These are phyloP conservation scores for Oryza brachyantha DNA, from an alignment of 176 grass and related monocot species.

Conservation along the genomic window DNA sequence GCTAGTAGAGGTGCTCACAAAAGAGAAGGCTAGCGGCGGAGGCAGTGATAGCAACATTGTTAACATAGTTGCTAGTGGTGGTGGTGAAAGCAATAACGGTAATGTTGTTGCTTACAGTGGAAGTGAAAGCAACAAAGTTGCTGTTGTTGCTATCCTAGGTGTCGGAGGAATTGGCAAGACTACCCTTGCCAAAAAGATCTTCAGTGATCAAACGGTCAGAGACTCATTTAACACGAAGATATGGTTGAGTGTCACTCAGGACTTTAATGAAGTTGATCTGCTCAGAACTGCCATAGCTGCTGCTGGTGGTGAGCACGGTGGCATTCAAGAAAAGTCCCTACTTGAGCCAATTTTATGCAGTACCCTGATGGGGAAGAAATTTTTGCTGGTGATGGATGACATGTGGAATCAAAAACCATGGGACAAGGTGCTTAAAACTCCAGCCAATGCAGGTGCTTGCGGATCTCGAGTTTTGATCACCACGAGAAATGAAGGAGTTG, in stretches of 20 bases:
- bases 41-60: no score
- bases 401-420: slow-evolving; percentile 22
- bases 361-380: neutral
- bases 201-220: neutral
- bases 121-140: no score
- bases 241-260: no score
- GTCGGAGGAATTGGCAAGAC: slow-evolving; percentile 33
- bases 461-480: slow-evolving; percentile 21
- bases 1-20: slow-evolving; percentile 16
- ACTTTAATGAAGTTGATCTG: no score
- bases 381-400: slow-evolving; percentile 40
- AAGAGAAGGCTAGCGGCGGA: no score
- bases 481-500: slow-evolving; percentile 6
- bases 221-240: no score
- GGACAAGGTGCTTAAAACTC: neutral
- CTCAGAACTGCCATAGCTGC: no score
- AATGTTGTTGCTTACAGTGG: neutral
- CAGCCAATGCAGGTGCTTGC: neutral
- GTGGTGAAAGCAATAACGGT: no score
- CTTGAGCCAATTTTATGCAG: no score
- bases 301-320: no score
- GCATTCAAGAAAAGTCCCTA: no score
- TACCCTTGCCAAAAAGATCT: slow-evolving; percentile 24
- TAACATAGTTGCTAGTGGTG: no score
- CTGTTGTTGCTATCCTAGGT: slow-evolving; percentile 19